Percentiles rank a stretch among this genome's conserved stretches.
These are phyloP conservation scores for Alternaria tenuissima DNA, from an alignment of 2,329 filamentous ascomycete genomes.

Conservation along the genomic window DNA sequence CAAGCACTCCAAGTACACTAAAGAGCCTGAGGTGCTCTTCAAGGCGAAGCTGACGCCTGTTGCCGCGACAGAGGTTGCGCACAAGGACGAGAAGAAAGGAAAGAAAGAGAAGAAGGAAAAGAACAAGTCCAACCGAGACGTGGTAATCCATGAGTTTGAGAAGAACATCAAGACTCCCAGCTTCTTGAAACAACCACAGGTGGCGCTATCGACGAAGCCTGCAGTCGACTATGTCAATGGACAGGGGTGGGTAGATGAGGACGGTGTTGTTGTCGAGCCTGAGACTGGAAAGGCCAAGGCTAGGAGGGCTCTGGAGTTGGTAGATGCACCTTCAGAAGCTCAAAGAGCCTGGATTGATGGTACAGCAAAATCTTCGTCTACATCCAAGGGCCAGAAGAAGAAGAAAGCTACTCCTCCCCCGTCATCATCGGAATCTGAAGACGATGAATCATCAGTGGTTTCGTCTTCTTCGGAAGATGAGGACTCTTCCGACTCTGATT, in stretches of 20 bases:
- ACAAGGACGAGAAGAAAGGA: conserved; percentile 55
- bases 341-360: conserved; percentile 31
- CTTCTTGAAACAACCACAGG: conserved; percentile 72
- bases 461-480: conserved; percentile 48
- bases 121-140: conserved; percentile 62
- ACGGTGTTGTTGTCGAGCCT: conserved; percentile 77
- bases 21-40: conserved; percentile 82
- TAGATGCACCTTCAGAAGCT: conserved; percentile 35
- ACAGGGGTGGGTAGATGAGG: conserved; percentile 85
- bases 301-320: conserved; percentile 44
- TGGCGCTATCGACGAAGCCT: conserved; percentile 55
- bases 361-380: conserved; percentile 25
- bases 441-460: conserved; percentile 46
- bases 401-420: conserved; percentile 35
- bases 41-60: conserved; percentile 74
- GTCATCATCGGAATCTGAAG: conserved; percentile 35
- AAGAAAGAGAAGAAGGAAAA: conserved; percentile 69
- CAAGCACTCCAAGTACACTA: conserved; percentile 79
- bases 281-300: conserved; percentile 50
- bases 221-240: conserved; percentile 77
- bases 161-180: conserved; percentile 83
- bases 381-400: conserved; percentile 31
- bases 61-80: conserved; percentile 45
- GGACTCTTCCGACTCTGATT: conserved; percentile 29
- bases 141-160: conserved; percentile 87